Conservation (phyloP, 2,329 filamentous ascomycete species). For the Periglandula ipomoeae region DNA sequence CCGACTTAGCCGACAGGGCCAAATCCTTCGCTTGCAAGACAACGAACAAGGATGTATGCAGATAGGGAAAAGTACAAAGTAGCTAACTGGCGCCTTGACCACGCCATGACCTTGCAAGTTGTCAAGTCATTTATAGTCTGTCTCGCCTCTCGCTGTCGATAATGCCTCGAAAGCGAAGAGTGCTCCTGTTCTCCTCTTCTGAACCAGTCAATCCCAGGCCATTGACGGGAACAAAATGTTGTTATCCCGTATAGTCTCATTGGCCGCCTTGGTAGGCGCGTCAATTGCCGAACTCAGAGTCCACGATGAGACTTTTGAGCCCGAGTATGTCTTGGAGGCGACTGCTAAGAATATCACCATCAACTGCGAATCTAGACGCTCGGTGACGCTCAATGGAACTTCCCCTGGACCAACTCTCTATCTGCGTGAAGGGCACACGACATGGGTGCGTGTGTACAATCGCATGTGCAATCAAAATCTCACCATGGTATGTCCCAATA, state of each 20-base stretch:
- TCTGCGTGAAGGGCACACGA: constrained; percentile 37
- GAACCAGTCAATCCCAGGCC: no score
- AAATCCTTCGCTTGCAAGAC: no score
- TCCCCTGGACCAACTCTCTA: constrained; percentile 40
- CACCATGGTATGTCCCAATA: constrained; percentile 36
- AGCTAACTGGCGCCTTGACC: background rate
- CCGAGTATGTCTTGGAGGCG: constrained; percentile 7
- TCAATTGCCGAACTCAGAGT: background rate
- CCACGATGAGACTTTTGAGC: constrained; percentile 4
- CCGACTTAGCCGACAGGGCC: no score
- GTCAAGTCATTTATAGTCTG: background rate
- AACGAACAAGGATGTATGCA: no score
- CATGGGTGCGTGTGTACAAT: constrained; percentile 52
- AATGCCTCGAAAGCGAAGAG: no score
- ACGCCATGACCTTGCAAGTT: background rate
- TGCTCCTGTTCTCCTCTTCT: no score
- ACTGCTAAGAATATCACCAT: constrained; percentile 28
- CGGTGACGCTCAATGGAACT: constrained; percentile 43
- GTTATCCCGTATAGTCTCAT: background rate
- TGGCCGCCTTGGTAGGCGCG: background rate
- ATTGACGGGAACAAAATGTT: background rate
- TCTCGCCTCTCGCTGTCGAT: background rate
- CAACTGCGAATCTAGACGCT: constrained; percentile 36
- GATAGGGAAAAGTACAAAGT: background rate
- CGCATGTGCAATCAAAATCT: constrained; percentile 41